A percentile compares a stretch with the other conserved stretches of the same genome.
Evolutionary conservation across 2,329 filamentous ascomycete species (phyloP).

Genomic region (Aspergillus sp.): DNA sequence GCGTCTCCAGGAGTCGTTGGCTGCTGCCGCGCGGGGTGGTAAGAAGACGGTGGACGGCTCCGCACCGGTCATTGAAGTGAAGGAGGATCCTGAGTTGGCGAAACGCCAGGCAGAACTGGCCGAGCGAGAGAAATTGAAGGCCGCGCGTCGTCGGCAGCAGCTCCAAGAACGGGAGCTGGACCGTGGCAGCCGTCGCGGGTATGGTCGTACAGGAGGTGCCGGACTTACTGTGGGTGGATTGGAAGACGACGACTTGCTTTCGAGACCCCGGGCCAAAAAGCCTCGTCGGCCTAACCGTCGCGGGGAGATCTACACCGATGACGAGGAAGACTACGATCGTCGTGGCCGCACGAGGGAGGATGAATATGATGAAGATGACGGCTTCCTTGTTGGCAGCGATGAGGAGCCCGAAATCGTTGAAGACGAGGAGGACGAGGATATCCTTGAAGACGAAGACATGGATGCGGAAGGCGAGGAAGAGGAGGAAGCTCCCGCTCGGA

Average conservation of each 20-base stretch:
- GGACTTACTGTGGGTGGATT: constrained; percentile 56
- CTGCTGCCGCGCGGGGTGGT: constrained; percentile 53
- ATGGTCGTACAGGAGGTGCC: constrained; percentile 43
- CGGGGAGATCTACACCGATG: constrained; percentile 49
- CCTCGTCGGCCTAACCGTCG: constrained; percentile 41
- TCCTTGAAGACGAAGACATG: constrained; percentile 42
- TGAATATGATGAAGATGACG: constrained; percentile 79
- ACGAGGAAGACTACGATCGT: constrained; percentile 47
- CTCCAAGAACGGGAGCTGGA: constrained; percentile 55
- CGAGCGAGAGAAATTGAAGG: constrained; percentile 57
- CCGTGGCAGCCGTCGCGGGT: constrained; percentile 49
- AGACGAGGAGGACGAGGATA: constrained; percentile 43
- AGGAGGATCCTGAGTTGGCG: constrained; percentile 62
- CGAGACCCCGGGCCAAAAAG: constrained; percentile 38
- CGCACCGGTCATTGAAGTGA: constrained; percentile 56
- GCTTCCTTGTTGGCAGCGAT: constrained; percentile 62
- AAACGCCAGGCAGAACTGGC: constrained; percentile 58
- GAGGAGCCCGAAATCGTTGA: constrained; percentile 48
- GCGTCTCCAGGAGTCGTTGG: constrained; percentile 59
- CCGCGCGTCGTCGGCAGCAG: constrained; percentile 53
- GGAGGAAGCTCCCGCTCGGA: constrained; percentile 28
- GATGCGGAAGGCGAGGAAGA: constrained; percentile 46
- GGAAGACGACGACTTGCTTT: constrained; percentile 54
- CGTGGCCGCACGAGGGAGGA: constrained; percentile 62
- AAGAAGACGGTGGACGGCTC: constrained; percentile 51